Percentiles rank a stretch among this genome's conserved stretches.
These are phyloP conservation scores for Pholiota molesta DNA, from an alignment of 768 basidiomycete species.

Conservation along the genomic window DNA sequence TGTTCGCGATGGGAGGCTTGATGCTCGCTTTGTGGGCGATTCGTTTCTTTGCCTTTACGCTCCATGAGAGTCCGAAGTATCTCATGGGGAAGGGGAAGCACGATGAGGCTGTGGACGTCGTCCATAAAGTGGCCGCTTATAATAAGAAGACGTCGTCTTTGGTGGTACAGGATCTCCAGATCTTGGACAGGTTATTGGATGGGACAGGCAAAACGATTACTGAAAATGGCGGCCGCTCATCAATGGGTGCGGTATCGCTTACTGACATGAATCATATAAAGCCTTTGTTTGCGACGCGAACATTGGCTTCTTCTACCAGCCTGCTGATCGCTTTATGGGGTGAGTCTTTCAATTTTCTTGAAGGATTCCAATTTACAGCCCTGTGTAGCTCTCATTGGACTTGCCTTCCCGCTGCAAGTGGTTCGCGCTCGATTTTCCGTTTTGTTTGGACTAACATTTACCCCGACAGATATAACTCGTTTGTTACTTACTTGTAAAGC, in stretches of 20 bases:
- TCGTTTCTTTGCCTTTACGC: slow-evolving; percentile 57
- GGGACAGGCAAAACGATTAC: no score
- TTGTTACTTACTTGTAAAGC: slow-evolving; percentile 33
- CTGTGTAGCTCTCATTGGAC: slow-evolving; percentile 69
- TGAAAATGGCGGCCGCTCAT: no score
- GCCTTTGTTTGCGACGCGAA: slow-evolving; percentile 62
- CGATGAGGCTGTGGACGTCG: slow-evolving; percentile 59
- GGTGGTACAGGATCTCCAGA: slow-evolving; percentile 50
- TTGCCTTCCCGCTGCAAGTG: slow-evolving; percentile 56
- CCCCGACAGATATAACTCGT: slow-evolving; percentile 30
- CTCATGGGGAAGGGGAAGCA: slow-evolving; percentile 73
- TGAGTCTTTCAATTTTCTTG: slow-evolving; percentile 18
- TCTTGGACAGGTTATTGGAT: no score
- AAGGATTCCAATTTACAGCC: background rate
- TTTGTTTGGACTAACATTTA: slow-evolving; percentile 8
- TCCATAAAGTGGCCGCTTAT: slow-evolving; percentile 62
- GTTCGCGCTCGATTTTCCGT: slow-evolving; percentile 43
- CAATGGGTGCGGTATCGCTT: background rate
- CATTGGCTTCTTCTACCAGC: slow-evolving; percentile 67
- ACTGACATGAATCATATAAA: slow-evolving; percentile 45
- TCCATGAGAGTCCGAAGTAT: slow-evolving; percentile 77
- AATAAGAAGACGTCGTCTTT: slow-evolving; percentile 56
- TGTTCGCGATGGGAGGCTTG: slow-evolving; percentile 71
- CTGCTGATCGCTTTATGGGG: slow-evolving; percentile 59
- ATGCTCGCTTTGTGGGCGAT: slow-evolving; percentile 62